These are phyloP conservation scores for Ogataea thermomethanolica DNA, from an alignment of 805 yeast species.

Conservation along the genomic window DNA sequence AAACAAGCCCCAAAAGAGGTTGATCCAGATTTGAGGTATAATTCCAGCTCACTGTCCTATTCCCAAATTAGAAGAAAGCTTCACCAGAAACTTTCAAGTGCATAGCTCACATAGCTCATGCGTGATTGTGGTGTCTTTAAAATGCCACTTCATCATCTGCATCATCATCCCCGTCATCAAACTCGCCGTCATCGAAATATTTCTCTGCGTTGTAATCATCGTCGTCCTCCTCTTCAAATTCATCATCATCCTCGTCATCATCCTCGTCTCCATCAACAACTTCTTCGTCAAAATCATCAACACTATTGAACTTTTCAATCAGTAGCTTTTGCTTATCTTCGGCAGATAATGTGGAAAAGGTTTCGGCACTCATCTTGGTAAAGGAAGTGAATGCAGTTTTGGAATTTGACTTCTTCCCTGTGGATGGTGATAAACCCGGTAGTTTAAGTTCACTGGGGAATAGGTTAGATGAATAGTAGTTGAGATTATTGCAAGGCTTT, in stretches of 20 bases:
- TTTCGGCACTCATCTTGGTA: constrained; percentile 21
- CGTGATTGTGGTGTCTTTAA: constrained; percentile 23
- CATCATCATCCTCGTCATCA: constrained; percentile 63
- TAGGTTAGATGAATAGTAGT: constrained; percentile 68
- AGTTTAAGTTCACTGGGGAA: constrained; percentile 74
- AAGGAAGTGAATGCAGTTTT: constrained; percentile 40
- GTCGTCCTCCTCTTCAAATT: constrained; percentile 69
- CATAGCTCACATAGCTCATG: not conserved
- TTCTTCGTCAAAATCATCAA: constrained; percentile 41
- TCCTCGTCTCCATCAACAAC: constrained; percentile 43
- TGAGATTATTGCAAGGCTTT: constrained; percentile 25
- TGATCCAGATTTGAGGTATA: not conserved
- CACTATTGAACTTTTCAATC: constrained; percentile 33
- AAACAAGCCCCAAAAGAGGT: not conserved
- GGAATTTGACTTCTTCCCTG: constrained; percentile 49
- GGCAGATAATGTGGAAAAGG: not conserved
- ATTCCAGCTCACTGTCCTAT: constrained; percentile 1
- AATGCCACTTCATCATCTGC: constrained; percentile 75
- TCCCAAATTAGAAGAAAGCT: constrained; percentile 8
- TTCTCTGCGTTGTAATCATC: constrained; percentile 79
- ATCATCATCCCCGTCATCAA: constrained; percentile 53
- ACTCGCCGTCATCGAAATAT: constrained; percentile 73
- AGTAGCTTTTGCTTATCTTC: constrained; percentile 30
- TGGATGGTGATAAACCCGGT: constrained; percentile 57
- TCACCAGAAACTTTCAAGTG: not conserved